These are phyloP conservation scores for Xylariaceae sp. DNA, from an alignment of 2,329 filamentous ascomycete species.

Conservation along the genomic window DNA sequence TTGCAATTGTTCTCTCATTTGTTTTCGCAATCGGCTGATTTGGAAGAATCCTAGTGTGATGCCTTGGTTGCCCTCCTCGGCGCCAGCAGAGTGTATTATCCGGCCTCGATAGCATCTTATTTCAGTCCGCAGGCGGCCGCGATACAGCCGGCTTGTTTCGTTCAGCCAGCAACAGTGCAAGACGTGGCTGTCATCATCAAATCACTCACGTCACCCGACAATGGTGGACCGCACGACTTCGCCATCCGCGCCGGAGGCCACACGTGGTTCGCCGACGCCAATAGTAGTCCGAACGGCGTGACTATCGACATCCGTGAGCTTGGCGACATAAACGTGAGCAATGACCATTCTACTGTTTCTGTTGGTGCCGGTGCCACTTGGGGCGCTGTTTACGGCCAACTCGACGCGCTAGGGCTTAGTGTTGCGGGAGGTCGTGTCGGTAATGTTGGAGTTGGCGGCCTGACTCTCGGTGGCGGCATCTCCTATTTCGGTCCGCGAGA, in stretches of 20 bases:
- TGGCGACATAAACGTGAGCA: constrained; percentile 39
- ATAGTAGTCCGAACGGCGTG: constrained; percentile 41
- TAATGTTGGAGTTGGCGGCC: constrained; percentile 30
- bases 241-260: constrained; percentile 53
- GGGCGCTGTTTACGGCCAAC: not conserved
- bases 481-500: constrained; percentile 44
- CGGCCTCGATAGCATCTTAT: constrained; percentile 18
- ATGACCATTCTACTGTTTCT: constrained; percentile 41
- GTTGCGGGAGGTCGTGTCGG: not conserved
- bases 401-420: not conserved
- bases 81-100: constrained; percentile 17
- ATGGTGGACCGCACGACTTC: constrained; percentile 34
- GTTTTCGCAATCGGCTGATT: too few species aligned
- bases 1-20: too few species aligned
- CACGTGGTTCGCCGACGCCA: constrained; percentile 42
- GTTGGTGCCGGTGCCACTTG: constrained; percentile 23
- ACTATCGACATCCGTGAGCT: constrained; percentile 37
- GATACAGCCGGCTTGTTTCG: constrained; percentile 22
- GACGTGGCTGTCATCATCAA: constrained; percentile 31
- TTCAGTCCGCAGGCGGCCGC: constrained; percentile 16
- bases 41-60: too few species aligned
- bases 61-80: constrained; percentile 16
- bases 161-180: constrained; percentile 20
- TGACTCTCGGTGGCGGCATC: constrained; percentile 47
- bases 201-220: constrained; percentile 14